phyloP scores from a whole-genome alignment of 2,329 filamentous ascomycete genomes.

The Bipolaris cookei region DNA sequence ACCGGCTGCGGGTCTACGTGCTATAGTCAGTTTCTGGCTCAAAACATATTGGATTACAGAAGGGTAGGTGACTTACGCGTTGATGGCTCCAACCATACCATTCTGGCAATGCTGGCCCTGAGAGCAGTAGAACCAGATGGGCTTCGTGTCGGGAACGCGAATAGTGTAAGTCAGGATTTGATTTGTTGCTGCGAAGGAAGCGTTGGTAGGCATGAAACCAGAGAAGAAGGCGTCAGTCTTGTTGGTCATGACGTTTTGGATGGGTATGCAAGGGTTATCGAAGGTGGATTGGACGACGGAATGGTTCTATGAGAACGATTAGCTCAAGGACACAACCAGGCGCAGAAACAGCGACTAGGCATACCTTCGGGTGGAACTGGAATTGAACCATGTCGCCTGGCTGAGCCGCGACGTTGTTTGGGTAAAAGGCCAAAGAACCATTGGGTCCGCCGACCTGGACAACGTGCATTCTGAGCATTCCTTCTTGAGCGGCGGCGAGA shows the following conservation, averaged over 20 bases:
- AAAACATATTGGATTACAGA: not conserved
- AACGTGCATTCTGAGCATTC: constrained; percentile 57
- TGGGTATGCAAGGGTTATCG: constrained; percentile 71
- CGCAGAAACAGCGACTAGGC: not conserved
- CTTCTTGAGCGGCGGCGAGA: constrained; percentile 33
- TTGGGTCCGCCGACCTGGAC: constrained; percentile 67
- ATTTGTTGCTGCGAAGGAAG: constrained; percentile 26
- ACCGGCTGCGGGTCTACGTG: constrained; percentile 37
- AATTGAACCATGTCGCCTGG: constrained; percentile 64
- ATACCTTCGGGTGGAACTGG: constrained; percentile 58
- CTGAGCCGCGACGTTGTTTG: constrained; percentile 68
- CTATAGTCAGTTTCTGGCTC: constrained; percentile 22
- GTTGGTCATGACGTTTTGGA: constrained; percentile 53
- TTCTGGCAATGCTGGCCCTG: constrained; percentile 75
- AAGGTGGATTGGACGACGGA: constrained; percentile 81
- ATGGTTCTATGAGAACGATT: constrained; percentile 64
- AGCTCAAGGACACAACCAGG: not conserved
- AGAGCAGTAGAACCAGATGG: constrained; percentile 81
- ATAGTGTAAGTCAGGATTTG: constrained; percentile 72
- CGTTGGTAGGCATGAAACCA: constrained; percentile 68
- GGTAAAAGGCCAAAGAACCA: constrained; percentile 65
- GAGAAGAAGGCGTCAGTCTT: constrained; percentile 65
- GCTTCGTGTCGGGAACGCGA: constrained; percentile 70
- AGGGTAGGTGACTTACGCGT: constrained; percentile 62
- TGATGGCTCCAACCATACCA: constrained; percentile 79